A percentile compares a stretch with the other conserved stretches of the same genome.
Conservation (phyloP, 768 basidiomycete genomes). For the Suillus hirtellus region DNA sequence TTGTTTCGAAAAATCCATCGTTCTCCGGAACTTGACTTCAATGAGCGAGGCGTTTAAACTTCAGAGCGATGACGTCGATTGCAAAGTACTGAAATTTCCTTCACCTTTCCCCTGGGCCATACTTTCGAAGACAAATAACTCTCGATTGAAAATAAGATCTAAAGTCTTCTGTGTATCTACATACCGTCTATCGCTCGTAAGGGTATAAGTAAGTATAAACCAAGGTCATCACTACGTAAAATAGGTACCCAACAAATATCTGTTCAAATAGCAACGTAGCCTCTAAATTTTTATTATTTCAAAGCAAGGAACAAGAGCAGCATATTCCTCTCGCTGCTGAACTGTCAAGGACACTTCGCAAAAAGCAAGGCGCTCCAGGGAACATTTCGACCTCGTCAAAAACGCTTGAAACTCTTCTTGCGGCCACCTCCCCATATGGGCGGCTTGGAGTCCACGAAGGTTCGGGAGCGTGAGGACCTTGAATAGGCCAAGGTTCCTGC, state of each 20-base stretch:
- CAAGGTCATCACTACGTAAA: neutral
- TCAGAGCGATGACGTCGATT: neutral
- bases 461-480: constrained; percentile 19
- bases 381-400: constrained; percentile 21
- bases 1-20: neutral
- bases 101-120: neutral
- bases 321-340: neutral
- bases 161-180: neutral
- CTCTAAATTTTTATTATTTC: no score
- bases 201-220: neutral
- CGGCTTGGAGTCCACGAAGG: constrained; percentile 14
- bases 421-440: constrained; percentile 15
- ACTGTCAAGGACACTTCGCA: neutral
- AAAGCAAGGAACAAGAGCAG: neutral
- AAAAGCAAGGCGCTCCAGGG: constrained; percentile 13
- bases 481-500: neutral
- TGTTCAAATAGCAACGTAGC: neutral
- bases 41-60: neutral
- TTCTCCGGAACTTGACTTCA: neutral
- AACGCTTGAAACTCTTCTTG: constrained; percentile 20
- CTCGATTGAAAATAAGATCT: neutral
- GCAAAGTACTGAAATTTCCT: no score
- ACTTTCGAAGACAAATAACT: neutral
- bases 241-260: neutral
- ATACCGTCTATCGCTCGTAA: neutral